These are phyloP conservation scores for Cryptococcus sp. DNA, from an alignment of 1,284 basidiomycete species.

Conservation along the genomic window DNA sequence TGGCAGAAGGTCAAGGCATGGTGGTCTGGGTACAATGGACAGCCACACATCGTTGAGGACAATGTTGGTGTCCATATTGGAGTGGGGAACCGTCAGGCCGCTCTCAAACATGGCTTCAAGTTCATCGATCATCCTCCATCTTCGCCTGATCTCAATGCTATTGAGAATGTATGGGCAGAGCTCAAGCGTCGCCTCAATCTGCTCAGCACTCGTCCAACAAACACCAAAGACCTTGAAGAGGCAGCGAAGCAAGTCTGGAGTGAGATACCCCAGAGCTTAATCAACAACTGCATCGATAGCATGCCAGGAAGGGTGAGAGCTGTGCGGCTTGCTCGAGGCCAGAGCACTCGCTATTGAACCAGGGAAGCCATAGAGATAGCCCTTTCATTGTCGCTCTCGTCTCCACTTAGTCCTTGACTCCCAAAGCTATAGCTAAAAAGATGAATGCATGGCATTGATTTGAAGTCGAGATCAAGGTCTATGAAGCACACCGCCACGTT, in stretches of 20 bases:
- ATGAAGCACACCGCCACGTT: too few species aligned
- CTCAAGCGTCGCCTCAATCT: conserved; percentile 3
- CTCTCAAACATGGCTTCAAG: conserved; percentile 2
- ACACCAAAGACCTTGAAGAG: not conserved
- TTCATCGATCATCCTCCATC: conserved; percentile 4
- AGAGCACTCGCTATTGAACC: conserved; percentile 2
- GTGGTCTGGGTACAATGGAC: conserved; percentile 2
- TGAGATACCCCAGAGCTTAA: conserved; percentile 5
- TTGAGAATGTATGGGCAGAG: conserved; percentile 12
- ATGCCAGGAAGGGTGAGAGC: conserved; percentile 7
- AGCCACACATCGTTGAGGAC: conserved; percentile 5
- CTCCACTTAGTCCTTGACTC: too few species aligned
- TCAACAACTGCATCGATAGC: conserved; percentile 8
- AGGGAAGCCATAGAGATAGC: too few species aligned
- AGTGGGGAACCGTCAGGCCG: conserved; percentile 1
- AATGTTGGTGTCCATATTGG: conserved; percentile 8
- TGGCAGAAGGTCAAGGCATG: conserved; percentile 5
- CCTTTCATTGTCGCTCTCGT: too few species aligned
- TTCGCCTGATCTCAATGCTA: conserved; percentile 15
- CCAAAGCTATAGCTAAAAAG: too few species aligned
- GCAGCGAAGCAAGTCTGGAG: conserved; percentile 3
- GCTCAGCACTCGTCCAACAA: conserved; percentile 5
- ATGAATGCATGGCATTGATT: too few species aligned
- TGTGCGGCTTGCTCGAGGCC: conserved; percentile 2
- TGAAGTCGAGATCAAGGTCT: too few species aligned